Percentiles rank a stretch among this genome's conserved stretches.
Evolutionary conservation across 805 yeast species (phyloP).

Genomic region (Hanseniaspora meyeri): DNA sequence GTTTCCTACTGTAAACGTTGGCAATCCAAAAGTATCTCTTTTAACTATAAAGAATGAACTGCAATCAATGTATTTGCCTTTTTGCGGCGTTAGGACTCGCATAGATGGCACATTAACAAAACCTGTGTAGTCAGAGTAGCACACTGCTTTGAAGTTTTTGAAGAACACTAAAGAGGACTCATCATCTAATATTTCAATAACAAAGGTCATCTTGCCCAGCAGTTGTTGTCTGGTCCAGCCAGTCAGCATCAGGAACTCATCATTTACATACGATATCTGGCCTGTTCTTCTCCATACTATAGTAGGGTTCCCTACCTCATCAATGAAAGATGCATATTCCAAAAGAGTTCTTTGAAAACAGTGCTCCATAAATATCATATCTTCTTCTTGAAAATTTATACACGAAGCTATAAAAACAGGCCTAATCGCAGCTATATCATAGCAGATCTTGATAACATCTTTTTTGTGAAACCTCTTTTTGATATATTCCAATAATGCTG

Average conservation of each 20-base stretch:
- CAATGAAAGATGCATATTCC: slow-evolving; percentile 76
- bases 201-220: slow-evolving; percentile 54
- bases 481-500: slow-evolving; percentile 62
- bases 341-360: slow-evolving; percentile 84
- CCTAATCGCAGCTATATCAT: slow-evolving; percentile 77
- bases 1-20: slow-evolving; percentile 92
- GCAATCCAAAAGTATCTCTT: slow-evolving; percentile 90
- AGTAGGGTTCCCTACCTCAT: slow-evolving; percentile 84
- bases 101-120: slow-evolving; percentile 83
- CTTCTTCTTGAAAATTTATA: slow-evolving; percentile 76
- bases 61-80: slow-evolving; percentile 46
- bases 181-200: slow-evolving; percentile 76
- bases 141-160: slow-evolving; percentile 67
- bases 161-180: slow-evolving; percentile 77
- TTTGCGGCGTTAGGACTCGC: slow-evolving; percentile 51
- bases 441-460: slow-evolving; percentile 69
- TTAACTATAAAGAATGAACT: slow-evolving; percentile 86
- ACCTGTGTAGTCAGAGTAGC: slow-evolving; percentile 83
- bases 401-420: slow-evolving; percentile 91
- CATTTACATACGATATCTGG: slow-evolving; percentile 89
- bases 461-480: slow-evolving; percentile 55
- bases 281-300: slow-evolving; percentile 93
- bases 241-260: slow-evolving; percentile 78
- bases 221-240: slow-evolving; percentile 77
- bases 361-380: slow-evolving; percentile 88